phyloP scores from a whole-genome alignment of 106 monocot species.

The Phalaenopsis equestris region DNA sequence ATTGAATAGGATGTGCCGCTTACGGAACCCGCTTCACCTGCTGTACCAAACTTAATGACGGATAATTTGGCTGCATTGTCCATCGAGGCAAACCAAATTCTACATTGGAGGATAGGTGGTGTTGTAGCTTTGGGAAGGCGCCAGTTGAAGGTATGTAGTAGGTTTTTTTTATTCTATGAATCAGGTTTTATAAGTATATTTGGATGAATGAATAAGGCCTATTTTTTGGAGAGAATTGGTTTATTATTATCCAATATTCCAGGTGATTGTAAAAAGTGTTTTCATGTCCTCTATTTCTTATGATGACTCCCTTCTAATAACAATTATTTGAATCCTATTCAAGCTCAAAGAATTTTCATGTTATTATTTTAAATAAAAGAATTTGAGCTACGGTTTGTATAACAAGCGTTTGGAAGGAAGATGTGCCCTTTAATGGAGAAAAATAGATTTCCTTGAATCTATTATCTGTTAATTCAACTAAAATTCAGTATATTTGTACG shows the following conservation, averaged over 20 bases:
- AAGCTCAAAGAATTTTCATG: background rate
- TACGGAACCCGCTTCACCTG: constrained; percentile 20
- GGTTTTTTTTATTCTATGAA: background rate
- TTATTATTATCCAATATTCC: background rate
- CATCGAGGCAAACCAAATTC: constrained; percentile 27
- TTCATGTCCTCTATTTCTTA: background rate
- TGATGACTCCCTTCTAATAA: background rate
- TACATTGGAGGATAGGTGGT: constrained; percentile 70
- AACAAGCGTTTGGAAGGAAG: background rate
- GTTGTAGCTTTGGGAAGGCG: constrained; percentile 63
- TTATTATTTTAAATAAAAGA: background rate
- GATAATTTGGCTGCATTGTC: constrained; percentile 6
- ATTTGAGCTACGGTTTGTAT: background rate
- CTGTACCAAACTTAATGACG: constrained; percentile 13
- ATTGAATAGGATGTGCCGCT: constrained; percentile 55
- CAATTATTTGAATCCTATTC: background rate
- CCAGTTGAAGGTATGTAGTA: constrained; percentile 44
- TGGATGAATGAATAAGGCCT: background rate
- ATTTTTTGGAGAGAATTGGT: background rate
- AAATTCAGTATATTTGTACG: no score
- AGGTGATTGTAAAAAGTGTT: background rate
- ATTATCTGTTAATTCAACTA: background rate
- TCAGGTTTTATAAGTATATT: background rate
- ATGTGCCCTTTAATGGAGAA: background rate
- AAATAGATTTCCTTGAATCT: background rate